Percentiles rank a stretch among this genome's conserved stretches.
phyloP scores from a whole-genome alignment of 768 basidiomycete species.

The Trametes gibbosa region DNA sequence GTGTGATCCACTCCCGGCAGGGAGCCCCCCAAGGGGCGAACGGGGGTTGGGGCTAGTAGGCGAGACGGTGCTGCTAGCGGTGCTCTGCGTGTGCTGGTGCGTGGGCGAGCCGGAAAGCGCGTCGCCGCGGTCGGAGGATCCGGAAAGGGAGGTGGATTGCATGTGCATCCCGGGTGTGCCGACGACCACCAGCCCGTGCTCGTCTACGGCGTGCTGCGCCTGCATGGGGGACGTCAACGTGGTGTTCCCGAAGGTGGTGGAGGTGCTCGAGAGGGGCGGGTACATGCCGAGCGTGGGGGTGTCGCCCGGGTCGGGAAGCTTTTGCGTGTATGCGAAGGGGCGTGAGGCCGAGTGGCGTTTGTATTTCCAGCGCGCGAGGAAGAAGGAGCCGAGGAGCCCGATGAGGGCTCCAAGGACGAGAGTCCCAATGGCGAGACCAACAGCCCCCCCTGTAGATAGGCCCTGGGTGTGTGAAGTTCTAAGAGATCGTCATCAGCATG shows the following conservation, averaged over 20 bases:
- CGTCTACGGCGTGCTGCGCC: background rate
- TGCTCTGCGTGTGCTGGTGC: background rate
- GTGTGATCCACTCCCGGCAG: conserved; percentile 23
- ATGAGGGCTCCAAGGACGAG: conserved; percentile 22
- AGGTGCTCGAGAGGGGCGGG: background rate
- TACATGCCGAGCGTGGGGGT: conserved; percentile 15
- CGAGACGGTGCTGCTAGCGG: background rate
- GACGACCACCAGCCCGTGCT: background rate
- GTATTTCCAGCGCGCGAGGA: conserved; percentile 7
- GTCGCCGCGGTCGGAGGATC: background rate
- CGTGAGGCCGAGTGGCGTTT: background rate
- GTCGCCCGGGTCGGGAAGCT: conserved; percentile 18
- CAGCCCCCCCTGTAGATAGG: conserved; percentile 22
- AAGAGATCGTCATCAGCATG: background rate
- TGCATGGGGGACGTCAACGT: background rate
- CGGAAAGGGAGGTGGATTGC: background rate
- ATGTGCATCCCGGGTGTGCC: background rate
- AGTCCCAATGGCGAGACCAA: conserved; percentile 26
- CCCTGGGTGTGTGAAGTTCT: background rate
- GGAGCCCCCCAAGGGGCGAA: conserved; percentile 8
- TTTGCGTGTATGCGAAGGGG: background rate
- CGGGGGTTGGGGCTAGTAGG: background rate
- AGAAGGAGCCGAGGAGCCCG: conserved; percentile 14
- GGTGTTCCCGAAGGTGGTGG: background rate
- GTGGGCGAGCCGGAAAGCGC: background rate